These are phyloP conservation scores for Amanita fuliginea DNA, from an alignment of 768 basidiomycete species.

Conservation along the genomic window DNA sequence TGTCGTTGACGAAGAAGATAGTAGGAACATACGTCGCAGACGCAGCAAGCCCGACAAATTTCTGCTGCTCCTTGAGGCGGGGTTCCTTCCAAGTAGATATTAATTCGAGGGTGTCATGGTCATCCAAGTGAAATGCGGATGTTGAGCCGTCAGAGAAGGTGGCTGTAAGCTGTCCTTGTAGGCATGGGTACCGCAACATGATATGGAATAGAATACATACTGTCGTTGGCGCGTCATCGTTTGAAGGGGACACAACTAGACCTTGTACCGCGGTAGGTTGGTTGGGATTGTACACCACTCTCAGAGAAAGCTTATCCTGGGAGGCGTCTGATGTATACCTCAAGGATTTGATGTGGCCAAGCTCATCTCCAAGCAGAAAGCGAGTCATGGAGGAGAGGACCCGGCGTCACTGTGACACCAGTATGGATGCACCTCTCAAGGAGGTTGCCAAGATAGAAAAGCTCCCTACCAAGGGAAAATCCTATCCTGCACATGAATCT, in stretches of 20 bases:
- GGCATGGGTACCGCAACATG: slow-evolving; percentile 9
- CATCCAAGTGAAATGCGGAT: slow-evolving; percentile 29
- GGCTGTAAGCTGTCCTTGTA: slow-evolving; percentile 53
- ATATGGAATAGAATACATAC: slow-evolving; percentile 20
- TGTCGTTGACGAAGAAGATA: background rate
- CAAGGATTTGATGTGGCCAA: slow-evolving; percentile 63
- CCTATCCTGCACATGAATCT: slow-evolving; percentile 42
- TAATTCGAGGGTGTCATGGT: slow-evolving; percentile 28
- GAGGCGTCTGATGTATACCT: slow-evolving; percentile 23
- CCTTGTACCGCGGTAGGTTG: slow-evolving; percentile 20
- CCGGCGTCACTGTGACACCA: slow-evolving; percentile 6
- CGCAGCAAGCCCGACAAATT: slow-evolving; percentile 52
- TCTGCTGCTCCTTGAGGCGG: slow-evolving; percentile 37
- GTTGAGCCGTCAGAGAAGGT: slow-evolving; percentile 52
- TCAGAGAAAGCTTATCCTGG: slow-evolving; percentile 15
- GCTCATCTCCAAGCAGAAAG: slow-evolving; percentile 70
- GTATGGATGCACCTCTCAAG: slow-evolving; percentile 68
- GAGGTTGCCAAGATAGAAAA: slow-evolving; percentile 73
- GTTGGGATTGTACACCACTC: background rate
- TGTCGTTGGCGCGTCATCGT: slow-evolving; percentile 18
- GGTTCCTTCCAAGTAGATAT: slow-evolving; percentile 53
- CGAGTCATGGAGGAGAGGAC: slow-evolving; percentile 37
- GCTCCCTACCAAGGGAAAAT: slow-evolving; percentile 42
- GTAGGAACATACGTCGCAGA: slow-evolving; percentile 32
- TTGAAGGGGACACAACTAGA: slow-evolving; percentile 17